Evolutionary conservation across 2,329 filamentous ascomycete genomes (phyloP).

Genomic region (Ceratocystis papillata): DNA sequence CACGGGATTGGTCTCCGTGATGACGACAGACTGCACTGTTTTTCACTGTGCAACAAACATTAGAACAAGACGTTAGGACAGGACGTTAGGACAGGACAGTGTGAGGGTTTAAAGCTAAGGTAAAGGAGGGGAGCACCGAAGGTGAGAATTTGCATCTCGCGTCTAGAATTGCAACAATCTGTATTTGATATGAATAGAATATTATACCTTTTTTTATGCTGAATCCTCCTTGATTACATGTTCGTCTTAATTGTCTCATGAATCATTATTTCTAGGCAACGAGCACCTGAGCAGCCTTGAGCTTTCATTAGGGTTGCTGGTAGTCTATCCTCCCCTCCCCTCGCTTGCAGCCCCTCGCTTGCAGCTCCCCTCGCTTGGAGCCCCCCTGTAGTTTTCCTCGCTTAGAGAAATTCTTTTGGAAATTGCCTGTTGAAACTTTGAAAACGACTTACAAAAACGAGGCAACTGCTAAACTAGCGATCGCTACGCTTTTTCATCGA

Average conservation of each 20-base stretch:
- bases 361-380: too few relatives aligned
- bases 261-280: background rate
- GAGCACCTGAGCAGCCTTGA: too few relatives aligned
- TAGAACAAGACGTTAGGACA: background rate
- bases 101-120: background rate
- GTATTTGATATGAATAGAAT: slow-evolving; percentile 9
- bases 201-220: background rate
- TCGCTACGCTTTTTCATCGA: too few relatives aligned
- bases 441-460: too few relatives aligned
- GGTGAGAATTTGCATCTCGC: background rate
- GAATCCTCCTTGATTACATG: too few relatives aligned
- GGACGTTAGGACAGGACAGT: too few relatives aligned
- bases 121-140: background rate
- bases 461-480: too few relatives aligned
- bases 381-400: too few relatives aligned
- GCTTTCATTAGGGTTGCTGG: background rate
- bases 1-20: background rate
- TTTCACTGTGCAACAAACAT: background rate
- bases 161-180: background rate
- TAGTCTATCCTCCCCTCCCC: too few relatives aligned
- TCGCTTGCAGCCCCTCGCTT: too few relatives aligned
- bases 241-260: background rate
- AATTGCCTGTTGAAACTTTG: too few relatives aligned
- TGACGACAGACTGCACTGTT: background rate
- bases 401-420: too few relatives aligned